These are phyloP conservation scores for Coemansia reversa DNA, from an alignment of 192 early-diverging fungal genomes.

Conservation along the genomic window DNA sequence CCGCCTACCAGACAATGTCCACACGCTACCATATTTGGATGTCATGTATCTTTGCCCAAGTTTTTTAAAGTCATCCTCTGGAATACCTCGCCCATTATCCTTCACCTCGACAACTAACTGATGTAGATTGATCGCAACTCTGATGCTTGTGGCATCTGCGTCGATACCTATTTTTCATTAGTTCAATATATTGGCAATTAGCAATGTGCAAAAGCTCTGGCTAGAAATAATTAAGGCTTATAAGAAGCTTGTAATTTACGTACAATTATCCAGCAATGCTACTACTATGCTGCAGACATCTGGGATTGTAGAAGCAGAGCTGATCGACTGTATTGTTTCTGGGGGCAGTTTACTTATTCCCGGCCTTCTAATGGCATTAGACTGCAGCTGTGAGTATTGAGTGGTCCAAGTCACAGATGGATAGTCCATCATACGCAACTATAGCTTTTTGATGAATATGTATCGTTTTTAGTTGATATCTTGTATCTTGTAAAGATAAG, in stretches of 20 bases:
- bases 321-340: slow-evolving; percentile 13
- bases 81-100: slow-evolving; percentile 44
- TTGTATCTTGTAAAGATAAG: neutral
- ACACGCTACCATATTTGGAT: slow-evolving; percentile 19
- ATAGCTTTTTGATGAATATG: neutral
- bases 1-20: neutral
- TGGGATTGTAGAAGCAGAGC: slow-evolving; percentile 25
- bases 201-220: neutral
- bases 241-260: neutral
- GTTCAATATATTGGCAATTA: neutral
- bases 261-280: slow-evolving; percentile 44
- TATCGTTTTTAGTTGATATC: neutral
- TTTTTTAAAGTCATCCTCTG: slow-evolving; percentile 1
- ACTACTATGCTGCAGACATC: slow-evolving; percentile 28
- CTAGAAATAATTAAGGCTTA: neutral
- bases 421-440: neutral
- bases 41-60: slow-evolving; percentile 31
- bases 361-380: neutral
- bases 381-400: neutral
- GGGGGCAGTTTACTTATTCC: neutral
- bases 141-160: slow-evolving; percentile 29
- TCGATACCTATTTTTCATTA: slow-evolving; percentile 33
- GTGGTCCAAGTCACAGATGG: neutral
- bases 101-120: slow-evolving; percentile 18
- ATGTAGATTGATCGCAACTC: slow-evolving; percentile 20